Base-by-base conservation (phyloP, 1,284 basidiomycete species). In the Trichosporon inkin region DNA sequence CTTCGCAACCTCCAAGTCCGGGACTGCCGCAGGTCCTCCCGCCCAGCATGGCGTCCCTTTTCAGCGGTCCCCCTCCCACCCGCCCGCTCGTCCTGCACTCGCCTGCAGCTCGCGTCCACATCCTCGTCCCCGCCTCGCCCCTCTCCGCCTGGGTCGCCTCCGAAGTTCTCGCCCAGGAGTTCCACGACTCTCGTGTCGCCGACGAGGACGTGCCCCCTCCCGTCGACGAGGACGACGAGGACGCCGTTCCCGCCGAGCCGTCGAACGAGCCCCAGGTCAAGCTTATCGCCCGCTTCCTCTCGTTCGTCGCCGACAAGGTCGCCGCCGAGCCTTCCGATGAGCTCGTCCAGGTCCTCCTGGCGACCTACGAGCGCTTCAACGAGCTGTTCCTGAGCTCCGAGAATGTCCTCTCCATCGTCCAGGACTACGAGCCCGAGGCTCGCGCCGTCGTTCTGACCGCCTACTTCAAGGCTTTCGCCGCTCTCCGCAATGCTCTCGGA, bases 81-180 rank as follows among this genome's bases (percentile, higher is more conserved):
- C 75, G 79, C 59, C 78, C 79, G 24, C 74, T 80, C 62, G 77
- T 79, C 57, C 70, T 80, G 44, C 78, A 80, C 66, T 74, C 76
- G 52, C 65, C 71, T 41, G 54, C 67, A 40, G 72, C 74, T 8
- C 67, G 79, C 14, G 70, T 94, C 66, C 87, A 88, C 65, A 86
- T 95, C 75, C 90, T 89, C 61, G 88, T 94, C 64, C 87, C 89
- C 53, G 86, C 88, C 17, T 81, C 82, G 39, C 71, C 81, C 65
- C 84, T 90, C 73, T 86, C 91, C 57, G 74, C 74, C 77, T 94
- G 92, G 91, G 89, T 92, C 71, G 84, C 86, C 55, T 90, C 90
- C 58, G 90, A 92, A 78, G 86, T 92, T 70, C 84, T 93, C 64
- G 83, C 88, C 74, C 90, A 93, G 71, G 89, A 92, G 67, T 94